Base-by-base conservation (phyloP, 2,329 filamentous ascomycete species). In the Trichoderma afroharzianum region DNA sequence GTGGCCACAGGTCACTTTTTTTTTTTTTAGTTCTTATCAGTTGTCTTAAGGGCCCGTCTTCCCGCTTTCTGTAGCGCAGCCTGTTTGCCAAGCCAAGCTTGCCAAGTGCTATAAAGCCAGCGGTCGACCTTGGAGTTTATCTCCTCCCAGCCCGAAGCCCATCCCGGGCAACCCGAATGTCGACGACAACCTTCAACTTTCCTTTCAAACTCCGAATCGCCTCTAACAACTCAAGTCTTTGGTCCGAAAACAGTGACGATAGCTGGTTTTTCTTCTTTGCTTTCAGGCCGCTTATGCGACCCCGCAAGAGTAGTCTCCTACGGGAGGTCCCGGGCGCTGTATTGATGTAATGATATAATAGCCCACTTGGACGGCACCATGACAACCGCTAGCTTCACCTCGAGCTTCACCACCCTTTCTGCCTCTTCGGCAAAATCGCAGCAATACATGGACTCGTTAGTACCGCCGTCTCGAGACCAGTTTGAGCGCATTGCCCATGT, bases 361-460 rank as follows among this genome's bases (percentile, higher is more conserved):
- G 28, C 28, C 15, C 57, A 59, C 30, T 33, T 32, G n/a, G 50
- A 47, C 47, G 55, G 55, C 39, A 64, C n/a, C 30, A 71, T 71
- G 71, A 66, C 71, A n/a, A 61, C 68, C 43, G 62, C 62, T 32
- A 72, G 71, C 71, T 71, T 71, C 32, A 57, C 53, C 43, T 71
- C 61, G 14, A 72, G 66, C 62, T 70, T 55, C 61, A 64, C 66
- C 6, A 70, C 71, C 30, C 50, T 70, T 21, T n/a, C 36, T 21
- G 55, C 30, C 9, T 58, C 28, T 11, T 47, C 68, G 33, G n/a
- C 62, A 63, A 80, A 78, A 70, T 76, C 77, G 63, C 81, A 83
- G 74, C 79, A 82, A 72, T 88, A 88, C 76, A 81, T 88, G 79
- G 85, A 86, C 71, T 85, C 85, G 11, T 79, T 88, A 12, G 79